Evolutionary conservation across 768 basidiomycete genomes (phyloP), one percentile per base, ranked within the genome.

Genomic region (Tylopilus vinaceipallidus): DNA sequence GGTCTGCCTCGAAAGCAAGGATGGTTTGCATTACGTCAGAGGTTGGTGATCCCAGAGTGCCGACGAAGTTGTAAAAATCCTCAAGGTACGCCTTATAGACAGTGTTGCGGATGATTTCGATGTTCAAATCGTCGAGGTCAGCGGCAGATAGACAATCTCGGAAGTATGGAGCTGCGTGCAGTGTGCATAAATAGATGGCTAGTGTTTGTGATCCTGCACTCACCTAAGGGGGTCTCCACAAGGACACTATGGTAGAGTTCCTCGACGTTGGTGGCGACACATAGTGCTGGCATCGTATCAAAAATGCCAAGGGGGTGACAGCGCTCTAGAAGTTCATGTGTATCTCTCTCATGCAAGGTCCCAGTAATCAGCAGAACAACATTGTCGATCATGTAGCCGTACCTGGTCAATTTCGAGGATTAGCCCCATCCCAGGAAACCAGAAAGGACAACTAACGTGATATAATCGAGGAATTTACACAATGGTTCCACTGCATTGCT

Each of bases 341-440:
- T 98, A 68, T 98, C 95, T 50, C 97, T 80, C 70, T 98, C 95
- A 63, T 98, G 95, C 29, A 99, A 73, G 1, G 95, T 98, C 19
- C 97, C 97, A 14, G 97, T 95, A 54, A 98, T 99, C 63, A 99
- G 79, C 45, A 99, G 79, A 51, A 99, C 86, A 62, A 99, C 90
- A 68, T 99, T 99, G 81, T 99, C 97, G 65, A 99, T 98, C 97
- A 99, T 99, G 73, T 98, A 99, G 26, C 84, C 93, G 67, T 97
- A 97, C 38, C 94, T 97, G 69, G 46, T 34, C 49, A 39, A 45
- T 23, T 24, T 36, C 32, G 37, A 17, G 27, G 39, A 50, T 56
- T 44, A 56, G 43, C 30, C 39, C 6, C 27, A 42, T 24, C 26
- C 6, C 36, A 27, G 45, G 42, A 22, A 47, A 50, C 32, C 32